phyloP scores from a whole-genome alignment of 2,329 filamentous ascomycete species.

The Aspergillus neoniger region DNA sequence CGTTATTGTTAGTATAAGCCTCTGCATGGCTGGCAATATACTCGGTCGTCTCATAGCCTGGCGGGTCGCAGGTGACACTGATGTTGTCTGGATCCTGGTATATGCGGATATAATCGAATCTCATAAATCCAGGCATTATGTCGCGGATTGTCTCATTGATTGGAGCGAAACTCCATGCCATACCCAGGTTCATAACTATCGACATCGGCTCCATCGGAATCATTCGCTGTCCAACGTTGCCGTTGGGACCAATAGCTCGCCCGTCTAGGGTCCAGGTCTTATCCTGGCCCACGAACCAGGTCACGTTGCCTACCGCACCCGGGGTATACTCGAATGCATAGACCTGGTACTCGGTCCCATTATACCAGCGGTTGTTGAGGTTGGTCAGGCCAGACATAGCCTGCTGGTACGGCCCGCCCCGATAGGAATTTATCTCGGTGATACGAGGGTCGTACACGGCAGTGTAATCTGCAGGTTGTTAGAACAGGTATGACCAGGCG shows the following conservation, averaged over 20 bases:
- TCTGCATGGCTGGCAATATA: constrained; percentile 66
- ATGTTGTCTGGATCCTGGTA: constrained; percentile 64
- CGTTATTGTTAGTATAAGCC: constrained; percentile 64
- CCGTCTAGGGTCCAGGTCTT: constrained; percentile 66
- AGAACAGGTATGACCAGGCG: not conserved
- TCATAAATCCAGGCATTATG: constrained; percentile 65
- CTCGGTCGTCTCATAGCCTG: constrained; percentile 65
- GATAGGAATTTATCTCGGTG: constrained; percentile 61
- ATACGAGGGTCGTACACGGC: constrained; percentile 64
- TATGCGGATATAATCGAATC: constrained; percentile 70
- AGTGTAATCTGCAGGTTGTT: constrained; percentile 52
- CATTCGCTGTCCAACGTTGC: constrained; percentile 66
- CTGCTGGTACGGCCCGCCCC: constrained; percentile 64
- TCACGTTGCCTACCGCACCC: constrained; percentile 61
- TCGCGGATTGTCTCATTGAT: constrained; percentile 60
- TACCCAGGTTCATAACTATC: constrained; percentile 69
- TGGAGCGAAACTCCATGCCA: constrained; percentile 66
- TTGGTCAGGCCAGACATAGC: constrained; percentile 63
- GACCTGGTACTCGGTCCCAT: constrained; percentile 63
- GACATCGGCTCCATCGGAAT: constrained; percentile 69
- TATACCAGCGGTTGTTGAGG: constrained; percentile 67
- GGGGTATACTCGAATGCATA: constrained; percentile 67
- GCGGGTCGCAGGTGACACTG: constrained; percentile 67
- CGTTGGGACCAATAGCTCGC: constrained; percentile 65
- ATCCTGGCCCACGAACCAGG: constrained; percentile 68